Conservation (phyloP, 495 filamentous ascomycete genomes). For the Oidiodendron maius region DNA sequence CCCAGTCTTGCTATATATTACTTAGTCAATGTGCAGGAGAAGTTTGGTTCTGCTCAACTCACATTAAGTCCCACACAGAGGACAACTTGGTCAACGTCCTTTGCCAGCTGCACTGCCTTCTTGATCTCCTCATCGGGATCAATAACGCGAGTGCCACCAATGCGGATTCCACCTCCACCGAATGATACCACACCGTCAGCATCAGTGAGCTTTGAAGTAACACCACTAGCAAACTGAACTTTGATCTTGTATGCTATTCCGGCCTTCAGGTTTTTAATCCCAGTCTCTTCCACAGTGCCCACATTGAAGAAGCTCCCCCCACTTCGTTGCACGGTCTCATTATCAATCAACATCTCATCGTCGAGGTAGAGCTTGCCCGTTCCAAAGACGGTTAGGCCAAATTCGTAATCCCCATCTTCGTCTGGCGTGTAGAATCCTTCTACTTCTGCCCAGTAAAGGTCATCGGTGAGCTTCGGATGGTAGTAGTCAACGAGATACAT, state of each 20-base stretch:
- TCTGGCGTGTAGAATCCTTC: conserved; percentile 54
- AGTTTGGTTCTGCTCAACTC: conserved; percentile 40
- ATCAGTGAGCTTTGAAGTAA: conserved; percentile 53
- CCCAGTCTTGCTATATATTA: conserved; percentile 46
- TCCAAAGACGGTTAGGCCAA: conserved; percentile 61
- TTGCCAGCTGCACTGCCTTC: conserved; percentile 55
- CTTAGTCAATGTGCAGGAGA: not conserved
- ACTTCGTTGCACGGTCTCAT: conserved; percentile 49
- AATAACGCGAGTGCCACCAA: conserved; percentile 51
- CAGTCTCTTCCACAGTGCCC: conserved; percentile 53
- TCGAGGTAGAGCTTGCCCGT: conserved; percentile 62
- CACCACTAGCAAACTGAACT: conserved; percentile 57
- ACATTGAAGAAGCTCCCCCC: conserved; percentile 55
- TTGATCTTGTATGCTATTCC: conserved; percentile 52
- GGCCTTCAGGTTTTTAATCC: conserved; percentile 45
- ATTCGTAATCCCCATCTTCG: conserved; percentile 36
- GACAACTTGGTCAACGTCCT: conserved; percentile 57
- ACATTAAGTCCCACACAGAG: conserved; percentile 59
- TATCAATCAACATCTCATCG: conserved; percentile 60
- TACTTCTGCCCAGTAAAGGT: conserved; percentile 53
- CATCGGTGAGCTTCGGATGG: conserved; percentile 46
- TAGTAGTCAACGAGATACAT: conserved; percentile 57
- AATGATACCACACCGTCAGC: conserved; percentile 39
- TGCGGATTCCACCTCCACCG: conserved; percentile 56
- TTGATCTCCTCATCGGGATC: conserved; percentile 49